Percentiles rank a stretch among this genome's conserved stretches.
phyloP scores from a whole-genome alignment of 495 filamentous ascomycete genomes.

The Penicillium ucsense region DNA sequence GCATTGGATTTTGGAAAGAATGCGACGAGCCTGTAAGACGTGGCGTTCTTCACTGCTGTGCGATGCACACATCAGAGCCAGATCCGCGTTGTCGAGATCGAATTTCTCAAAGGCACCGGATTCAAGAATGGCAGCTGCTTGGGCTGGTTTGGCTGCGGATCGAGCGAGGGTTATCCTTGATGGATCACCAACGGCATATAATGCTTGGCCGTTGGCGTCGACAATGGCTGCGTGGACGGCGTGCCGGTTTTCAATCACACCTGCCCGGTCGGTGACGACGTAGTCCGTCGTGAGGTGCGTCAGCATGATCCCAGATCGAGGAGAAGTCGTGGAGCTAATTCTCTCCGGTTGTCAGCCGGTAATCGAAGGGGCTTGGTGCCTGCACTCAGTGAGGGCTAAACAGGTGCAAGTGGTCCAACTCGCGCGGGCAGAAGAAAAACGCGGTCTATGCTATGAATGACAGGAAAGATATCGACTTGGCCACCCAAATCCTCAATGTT shows the following conservation, averaged over 20 bases:
- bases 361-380: neutral
- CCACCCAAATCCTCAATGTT: too few relatives aligned
- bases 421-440: too few relatives aligned
- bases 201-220: constrained; percentile 19
- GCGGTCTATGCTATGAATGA: too few relatives aligned
- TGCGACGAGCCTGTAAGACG: constrained; percentile 16
- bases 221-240: constrained; percentile 27
- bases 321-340: too few relatives aligned
- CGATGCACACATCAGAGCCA: constrained; percentile 37
- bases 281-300: constrained; percentile 12
- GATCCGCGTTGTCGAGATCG: constrained; percentile 25
- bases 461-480: too few relatives aligned
- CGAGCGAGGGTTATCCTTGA: constrained; percentile 26
- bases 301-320: constrained; percentile 1
- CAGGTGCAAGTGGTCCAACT: too few relatives aligned
- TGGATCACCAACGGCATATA: constrained; percentile 29
- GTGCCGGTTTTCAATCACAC: constrained; percentile 30
- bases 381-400: neutral
- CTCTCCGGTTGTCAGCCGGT: neutral
- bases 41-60: constrained; percentile 34
- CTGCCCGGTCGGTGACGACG: constrained; percentile 18
- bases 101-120: constrained; percentile 22
- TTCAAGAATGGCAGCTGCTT: constrained; percentile 27
- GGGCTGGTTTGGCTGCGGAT: constrained; percentile 34
- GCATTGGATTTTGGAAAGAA: constrained; percentile 14